Conservation (phyloP, 1,139 yeast genomes). For the Yamadazyma triangularis region DNA sequence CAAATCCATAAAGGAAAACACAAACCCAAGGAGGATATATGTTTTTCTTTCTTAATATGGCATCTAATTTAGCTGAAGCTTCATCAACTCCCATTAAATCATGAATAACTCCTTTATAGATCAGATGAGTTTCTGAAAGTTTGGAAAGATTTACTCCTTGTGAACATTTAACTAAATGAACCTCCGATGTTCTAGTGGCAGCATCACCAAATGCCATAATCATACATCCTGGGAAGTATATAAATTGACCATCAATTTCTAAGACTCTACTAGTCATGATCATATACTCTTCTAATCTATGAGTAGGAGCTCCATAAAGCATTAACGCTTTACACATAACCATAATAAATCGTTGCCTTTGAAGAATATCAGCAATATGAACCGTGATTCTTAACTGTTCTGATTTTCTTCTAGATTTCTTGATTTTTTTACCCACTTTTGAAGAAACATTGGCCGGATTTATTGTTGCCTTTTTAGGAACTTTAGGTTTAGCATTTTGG, state of each 20-base stretch:
- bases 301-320: constrained; percentile 95
- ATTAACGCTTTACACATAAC: constrained; percentile 83
- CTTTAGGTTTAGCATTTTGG: constrained; percentile 41
- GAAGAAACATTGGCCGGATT: constrained; percentile 15
- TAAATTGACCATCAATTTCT: constrained; percentile 86
- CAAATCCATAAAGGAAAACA: constrained; percentile 73
- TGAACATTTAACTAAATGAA: constrained; percentile 76
- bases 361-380: constrained; percentile 83
- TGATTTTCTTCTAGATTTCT: constrained; percentile 22
- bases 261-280: constrained; percentile 83
- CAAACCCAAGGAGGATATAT: constrained; percentile 73
- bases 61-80: constrained; percentile 69
- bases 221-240: constrained; percentile 94
- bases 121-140: constrained; percentile 72
- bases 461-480: constrained; percentile 24
- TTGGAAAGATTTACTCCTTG: constrained; percentile 85
- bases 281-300: constrained; percentile 87
- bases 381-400: constrained; percentile 65
- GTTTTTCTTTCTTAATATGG: constrained; percentile 56
- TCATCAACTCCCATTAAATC: constrained; percentile 85
- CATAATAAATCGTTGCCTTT: constrained; percentile 79
- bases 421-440: constrained; percentile 16
- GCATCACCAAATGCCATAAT: constrained; percentile 88
- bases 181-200: constrained; percentile 90
- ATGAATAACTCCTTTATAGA: constrained; percentile 85